These are phyloP conservation scores for Ceratobasidium papillatum DNA, from an alignment of 1,284 basidiomycete genomes.

Conservation along the genomic window DNA sequence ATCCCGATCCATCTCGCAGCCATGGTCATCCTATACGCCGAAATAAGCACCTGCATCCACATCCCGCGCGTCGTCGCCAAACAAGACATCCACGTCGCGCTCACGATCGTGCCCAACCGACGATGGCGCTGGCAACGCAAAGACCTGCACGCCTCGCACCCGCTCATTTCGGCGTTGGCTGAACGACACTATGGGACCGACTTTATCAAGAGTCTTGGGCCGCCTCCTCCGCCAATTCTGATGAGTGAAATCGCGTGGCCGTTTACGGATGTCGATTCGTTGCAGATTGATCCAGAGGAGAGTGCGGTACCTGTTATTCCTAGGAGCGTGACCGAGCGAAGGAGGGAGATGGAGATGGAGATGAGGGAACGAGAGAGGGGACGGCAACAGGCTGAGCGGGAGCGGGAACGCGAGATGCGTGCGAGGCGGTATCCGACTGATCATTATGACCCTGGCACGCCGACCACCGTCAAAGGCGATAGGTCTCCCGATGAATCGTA, in stretches of 20 bases:
- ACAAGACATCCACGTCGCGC: slow-evolving; percentile 81
- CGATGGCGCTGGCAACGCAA: slow-evolving; percentile 87
- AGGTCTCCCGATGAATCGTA: slow-evolving; percentile 5
- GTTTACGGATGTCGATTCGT: slow-evolving; percentile 28
- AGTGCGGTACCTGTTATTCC: background rate
- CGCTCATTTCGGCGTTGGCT: slow-evolving; percentile 78
- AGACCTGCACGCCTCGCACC: slow-evolving; percentile 76
- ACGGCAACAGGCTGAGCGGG: background rate
- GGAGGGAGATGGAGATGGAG: slow-evolving; percentile 19
- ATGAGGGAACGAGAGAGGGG: slow-evolving; percentile 21
- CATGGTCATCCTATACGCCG: slow-evolving; percentile 85
- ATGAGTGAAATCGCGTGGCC: slow-evolving; percentile 38
- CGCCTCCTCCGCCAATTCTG: slow-evolving; percentile 17
- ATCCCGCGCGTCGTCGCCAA: slow-evolving; percentile 69
- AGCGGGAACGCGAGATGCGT: background rate
- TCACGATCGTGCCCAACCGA: slow-evolving; percentile 83
- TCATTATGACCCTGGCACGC: background rate
- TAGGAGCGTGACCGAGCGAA: background rate
- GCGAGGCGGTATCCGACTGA: background rate
- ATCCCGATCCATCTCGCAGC: slow-evolving; percentile 85
- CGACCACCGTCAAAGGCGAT: background rate
- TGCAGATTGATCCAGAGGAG: slow-evolving; percentile 27
- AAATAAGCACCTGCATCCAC: slow-evolving; percentile 76
- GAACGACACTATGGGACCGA: slow-evolving; percentile 53
- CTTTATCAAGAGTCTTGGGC: slow-evolving; percentile 18